Base-by-base conservation (phyloP, 352 stramenopile genomes). In the Phytophthora gonapodyides region DNA sequence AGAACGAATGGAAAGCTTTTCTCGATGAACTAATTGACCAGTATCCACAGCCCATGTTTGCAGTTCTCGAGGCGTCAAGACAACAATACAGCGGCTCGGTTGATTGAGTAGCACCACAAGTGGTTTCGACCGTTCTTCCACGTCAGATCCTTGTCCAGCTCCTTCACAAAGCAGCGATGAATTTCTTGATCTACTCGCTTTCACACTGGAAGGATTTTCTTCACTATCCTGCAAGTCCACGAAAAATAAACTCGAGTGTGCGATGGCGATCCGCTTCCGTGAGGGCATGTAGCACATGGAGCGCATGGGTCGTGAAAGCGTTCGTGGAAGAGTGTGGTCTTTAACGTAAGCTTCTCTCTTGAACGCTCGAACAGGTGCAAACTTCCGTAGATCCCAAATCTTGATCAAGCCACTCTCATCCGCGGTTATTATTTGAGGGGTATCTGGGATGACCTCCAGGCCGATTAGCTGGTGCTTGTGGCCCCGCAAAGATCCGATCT, bases 231-330 rank as follows among this genome's bases (percentile, higher is more conserved):
- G 10, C 15, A 73, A 52, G 15, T 86, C 79, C 16, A 88, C 48
- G 51, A 90, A 90, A 41, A 78, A 83, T 27, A 90, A 54, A 0
- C 42, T 71, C 0, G 81, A 88, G 35, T 87, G 75, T 0, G 75
- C 73, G 10, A 90, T 70, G 1, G 77, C 78, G 42, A 33, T 63
- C 64, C 24, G 75, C 73, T 53, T 82, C 58, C 7, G 70, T 57
- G 17, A 87, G 47, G 8, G 70, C 59, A 67, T 55, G 19, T 82
- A 84, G 35, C 69, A 75, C 75, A 87, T 81, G 2, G 78, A 60
- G 8, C 48, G 73, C 67, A 80, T 73, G 6, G 52, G 47, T 35
- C 69, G 66, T 19, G 35, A 42, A 8, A 66, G 53, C 11, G 48
- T 60, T 35, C 61, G 46, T 3, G 54, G 54, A 11, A 54, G 31